Base-by-base conservation (phyloP, 441 rosid genomes). In the Populus tomentosa region DNA sequence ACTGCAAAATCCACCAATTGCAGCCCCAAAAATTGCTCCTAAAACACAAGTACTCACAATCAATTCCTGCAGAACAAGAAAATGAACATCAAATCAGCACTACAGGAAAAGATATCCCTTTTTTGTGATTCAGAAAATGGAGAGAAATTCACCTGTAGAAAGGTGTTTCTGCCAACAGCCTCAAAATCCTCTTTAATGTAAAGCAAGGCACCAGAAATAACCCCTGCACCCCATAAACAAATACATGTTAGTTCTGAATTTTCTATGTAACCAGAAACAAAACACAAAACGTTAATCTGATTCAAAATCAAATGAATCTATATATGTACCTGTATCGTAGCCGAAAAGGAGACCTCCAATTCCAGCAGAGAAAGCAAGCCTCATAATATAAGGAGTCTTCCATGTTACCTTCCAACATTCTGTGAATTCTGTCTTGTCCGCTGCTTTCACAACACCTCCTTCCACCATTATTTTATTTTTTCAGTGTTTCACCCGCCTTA, bases 21-120 rank as follows among this genome's bases (percentile, higher is more conserved):
- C 98, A 14, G 98, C 97, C 1, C 98, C 97, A 23, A 93, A 11
- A 18, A 93, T 93, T 9, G 97, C 95, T 8, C 95, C 95, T 1
- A 87, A 91, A 4, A 92, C 89, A 0, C 90, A 91, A 91, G 86
- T 90, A 72, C 98, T 93, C 62, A 93, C 97, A 10, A 92, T 90
- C 13, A 86, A 81, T 70, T 90, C 94, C 86, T 93, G 88, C n/a
- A 24, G 6, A 2, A 24, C 28, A 33, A 30, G 5, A 24, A 33
- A 18, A 53, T 24, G 53, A n/a, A 6, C 16, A 46, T 14, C 0
- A 46, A 50, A 14, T 50, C 59, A 50, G 59, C 35, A 21, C 21
- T 61, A 42, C 5, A 23, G 18, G 28, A 1, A 21, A 63, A 63
- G 26, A 63, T 3, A 63, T 24, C 28, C 6, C 20, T 14, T 14